Percentiles rank a stretch among this genome's conserved stretches.
These are phyloP conservation scores for Trichoderma asperellum DNA, from an alignment of 2,329 filamentous ascomycete genomes.

Conservation along the genomic window DNA sequence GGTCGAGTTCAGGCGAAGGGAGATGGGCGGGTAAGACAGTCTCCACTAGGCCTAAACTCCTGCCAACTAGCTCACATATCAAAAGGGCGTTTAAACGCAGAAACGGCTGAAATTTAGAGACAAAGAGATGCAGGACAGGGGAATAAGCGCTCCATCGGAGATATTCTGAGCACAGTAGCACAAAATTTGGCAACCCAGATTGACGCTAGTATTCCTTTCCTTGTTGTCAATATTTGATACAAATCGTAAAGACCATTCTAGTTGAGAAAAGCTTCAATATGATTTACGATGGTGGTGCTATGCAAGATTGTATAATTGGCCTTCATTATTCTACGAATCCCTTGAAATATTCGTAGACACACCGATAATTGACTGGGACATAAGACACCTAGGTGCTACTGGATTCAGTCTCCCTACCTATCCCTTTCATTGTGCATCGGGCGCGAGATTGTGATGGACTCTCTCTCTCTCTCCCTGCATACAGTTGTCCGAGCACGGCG, in stretches of 20 bases:
- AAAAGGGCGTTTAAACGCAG: neutral
- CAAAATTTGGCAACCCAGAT: neutral
- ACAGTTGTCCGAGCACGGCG: neutral
- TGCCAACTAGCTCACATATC: neutral
- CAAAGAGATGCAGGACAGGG: neutral
- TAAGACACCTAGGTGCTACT: neutral
- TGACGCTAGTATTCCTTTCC: too few species aligned
- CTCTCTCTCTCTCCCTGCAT: conserved; percentile 5
- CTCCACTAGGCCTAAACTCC: neutral
- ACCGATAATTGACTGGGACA: neutral
- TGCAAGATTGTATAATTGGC: neutral
- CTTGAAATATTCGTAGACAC: neutral
- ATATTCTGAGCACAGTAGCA: neutral
- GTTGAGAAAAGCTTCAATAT: too few species aligned
- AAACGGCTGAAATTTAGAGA: neutral
- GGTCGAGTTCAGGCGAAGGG: conserved; percentile 3
- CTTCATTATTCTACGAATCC: neutral
- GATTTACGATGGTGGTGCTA: too few species aligned
- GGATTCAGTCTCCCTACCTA: conserved; percentile 13
- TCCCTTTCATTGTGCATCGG: conserved; percentile 11
- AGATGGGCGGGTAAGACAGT: neutral
- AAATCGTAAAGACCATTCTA: neutral
- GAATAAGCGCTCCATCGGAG: neutral
- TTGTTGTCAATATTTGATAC: too few species aligned
- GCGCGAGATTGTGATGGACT: conserved; percentile 11